Evolutionary conservation across 208 protist genomes (phyloP), one percentile per base, ranked within the genome.

Genomic region (Wallacemonas sp.): DNA sequence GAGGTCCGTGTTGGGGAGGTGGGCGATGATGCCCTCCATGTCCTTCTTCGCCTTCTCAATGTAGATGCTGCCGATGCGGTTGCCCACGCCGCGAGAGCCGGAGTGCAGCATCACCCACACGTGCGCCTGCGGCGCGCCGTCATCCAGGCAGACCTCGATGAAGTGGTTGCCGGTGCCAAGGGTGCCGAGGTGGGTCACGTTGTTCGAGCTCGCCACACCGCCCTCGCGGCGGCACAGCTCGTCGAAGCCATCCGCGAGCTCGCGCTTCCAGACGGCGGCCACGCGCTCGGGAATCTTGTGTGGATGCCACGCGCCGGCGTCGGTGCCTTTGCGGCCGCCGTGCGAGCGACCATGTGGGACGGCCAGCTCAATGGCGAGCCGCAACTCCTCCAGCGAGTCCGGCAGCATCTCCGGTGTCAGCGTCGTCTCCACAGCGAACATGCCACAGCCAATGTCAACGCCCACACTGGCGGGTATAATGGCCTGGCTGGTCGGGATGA

Each of bases 91-190:
- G 50, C 91, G 79, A 8, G 85, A 93, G 23, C 93, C 93, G 18
- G 81, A 91, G 74, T 97, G 92, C 62, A 97, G 74, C 92, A 97
- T 97, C 16, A 97, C 79, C 90, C 90, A 97, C 23, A 95, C 77
- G 29, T 83, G 71, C 29, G 59, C 41, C 12, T 48, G 31, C 32
- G 49, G 48, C 38, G 64, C 33, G 61, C 74, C 64, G 23, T 92
- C 84, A 59, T 96, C 91, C 20, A 94, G 45, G 71, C 87, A 95
- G 2, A 97, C n/a, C 63, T 96, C 93, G 61, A 96, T 86, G 64
- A 97, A 97, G 65, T 96, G 93, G 67, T 97, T 96, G 20, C 93
- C 93, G 2, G 80, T 82, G 23, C 93, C 90, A 1, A 97, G 83
- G 11, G 93, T 97, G 25, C 92, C 92, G 16, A 97, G 75, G 55